Conservation (phyloP, 768 basidiomycete species). For the Mycena kentingensis region DNA sequence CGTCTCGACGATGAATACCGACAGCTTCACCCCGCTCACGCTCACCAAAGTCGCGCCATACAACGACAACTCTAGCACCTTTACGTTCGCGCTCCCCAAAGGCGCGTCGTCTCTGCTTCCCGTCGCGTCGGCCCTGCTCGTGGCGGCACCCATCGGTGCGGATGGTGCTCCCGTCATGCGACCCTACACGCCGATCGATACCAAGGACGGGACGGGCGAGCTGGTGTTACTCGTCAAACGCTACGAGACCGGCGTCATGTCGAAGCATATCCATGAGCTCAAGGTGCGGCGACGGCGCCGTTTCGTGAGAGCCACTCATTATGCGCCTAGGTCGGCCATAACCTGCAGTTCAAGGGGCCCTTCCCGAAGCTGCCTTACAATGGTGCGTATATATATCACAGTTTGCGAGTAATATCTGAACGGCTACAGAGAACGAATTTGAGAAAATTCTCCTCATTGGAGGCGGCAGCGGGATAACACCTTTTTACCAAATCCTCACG, state of each 20-base stretch:
- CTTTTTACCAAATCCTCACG: constrained; percentile 78
- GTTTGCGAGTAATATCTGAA: neutral
- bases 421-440: constrained; percentile 69
- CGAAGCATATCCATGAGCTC: constrained; percentile 78
- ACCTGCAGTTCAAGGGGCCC: constrained; percentile 87
- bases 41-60: constrained; percentile 81
- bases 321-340: constrained; percentile 62
- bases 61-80: constrained; percentile 93
- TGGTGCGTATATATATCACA: constrained; percentile 41
- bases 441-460: constrained; percentile 88
- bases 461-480: constrained; percentile 92
- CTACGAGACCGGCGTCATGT: constrained; percentile 80
- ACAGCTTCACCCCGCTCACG: constrained; percentile 78
- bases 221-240: constrained; percentile 83
- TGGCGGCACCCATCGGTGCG: constrained; percentile 66
- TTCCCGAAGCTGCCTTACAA: constrained; percentile 86
- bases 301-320: neutral
- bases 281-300: constrained; percentile 41
- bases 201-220: constrained; percentile 72
- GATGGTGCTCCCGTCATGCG: constrained; percentile 86
- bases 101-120: constrained; percentile 77
- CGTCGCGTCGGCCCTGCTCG: constrained; percentile 75
- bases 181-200: constrained; percentile 92
- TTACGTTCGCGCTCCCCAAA: constrained; percentile 79
- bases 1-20: constrained; percentile 75